Conservation (phyloP, 2,329 filamentous ascomycete species). For the Colletotrichum sp. region DNA sequence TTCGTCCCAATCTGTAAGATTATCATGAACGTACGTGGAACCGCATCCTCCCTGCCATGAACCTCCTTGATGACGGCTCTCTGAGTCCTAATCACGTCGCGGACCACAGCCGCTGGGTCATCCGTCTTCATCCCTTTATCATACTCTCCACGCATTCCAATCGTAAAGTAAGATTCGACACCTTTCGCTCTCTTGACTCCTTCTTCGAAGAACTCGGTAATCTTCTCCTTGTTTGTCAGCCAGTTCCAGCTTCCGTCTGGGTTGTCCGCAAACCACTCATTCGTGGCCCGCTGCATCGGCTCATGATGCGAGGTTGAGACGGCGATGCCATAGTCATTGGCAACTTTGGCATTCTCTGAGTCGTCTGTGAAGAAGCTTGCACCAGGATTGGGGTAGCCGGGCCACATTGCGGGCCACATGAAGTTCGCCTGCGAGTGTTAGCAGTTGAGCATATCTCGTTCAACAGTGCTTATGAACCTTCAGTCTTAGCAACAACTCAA, state of each 20-base stretch:
- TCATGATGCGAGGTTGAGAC: constrained; percentile 70
- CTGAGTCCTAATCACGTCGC: constrained; percentile 60
- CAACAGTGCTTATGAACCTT: constrained; percentile 28
- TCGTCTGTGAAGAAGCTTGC: constrained; percentile 69
- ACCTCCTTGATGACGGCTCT: constrained; percentile 57
- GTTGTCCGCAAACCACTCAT: constrained; percentile 44
- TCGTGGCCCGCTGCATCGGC: constrained; percentile 66
- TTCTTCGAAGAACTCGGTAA: constrained; percentile 61
- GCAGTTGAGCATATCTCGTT: not conserved
- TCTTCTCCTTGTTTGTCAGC: constrained; percentile 58
- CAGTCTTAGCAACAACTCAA: constrained; percentile 65
- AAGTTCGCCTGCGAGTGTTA: constrained; percentile 57
- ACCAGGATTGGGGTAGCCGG: constrained; percentile 48
- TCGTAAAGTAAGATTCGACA: constrained; percentile 64
- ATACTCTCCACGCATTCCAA: constrained; percentile 64
- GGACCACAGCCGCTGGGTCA: constrained; percentile 56
- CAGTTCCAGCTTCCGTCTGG: constrained; percentile 63
- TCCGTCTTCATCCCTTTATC: constrained; percentile 56
- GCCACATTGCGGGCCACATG: constrained; percentile 72
- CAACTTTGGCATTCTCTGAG: constrained; percentile 59
- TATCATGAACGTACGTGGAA: constrained; percentile 38
- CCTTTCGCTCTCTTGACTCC: constrained; percentile 59
- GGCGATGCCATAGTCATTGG: constrained; percentile 68
- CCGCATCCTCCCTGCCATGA: constrained; percentile 47
- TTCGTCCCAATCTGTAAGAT: too few relatives aligned